Conservation (phyloP, 2,329 filamentous ascomycete genomes). For the Delphinella strobiligena region DNA sequence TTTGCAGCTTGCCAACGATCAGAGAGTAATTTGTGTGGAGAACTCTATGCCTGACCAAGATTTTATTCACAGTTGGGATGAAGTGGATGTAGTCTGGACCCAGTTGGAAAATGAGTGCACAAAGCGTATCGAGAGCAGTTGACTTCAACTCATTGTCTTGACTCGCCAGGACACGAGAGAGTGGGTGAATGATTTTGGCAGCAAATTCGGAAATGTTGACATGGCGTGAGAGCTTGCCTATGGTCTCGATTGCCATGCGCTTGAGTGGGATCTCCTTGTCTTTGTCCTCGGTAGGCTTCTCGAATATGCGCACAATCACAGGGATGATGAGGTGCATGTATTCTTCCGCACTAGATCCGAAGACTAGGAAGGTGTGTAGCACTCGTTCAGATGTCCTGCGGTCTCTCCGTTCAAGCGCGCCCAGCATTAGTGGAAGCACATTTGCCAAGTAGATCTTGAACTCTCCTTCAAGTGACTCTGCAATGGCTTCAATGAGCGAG, state of each 20-base stretch:
- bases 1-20: slow-evolving; percentile 82
- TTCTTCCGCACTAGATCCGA: slow-evolving; percentile 89
- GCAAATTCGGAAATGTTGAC: slow-evolving; percentile 97
- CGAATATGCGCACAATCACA: slow-evolving; percentile 86
- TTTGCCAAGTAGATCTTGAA: slow-evolving; percentile 93
- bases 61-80: slow-evolving; percentile 82
- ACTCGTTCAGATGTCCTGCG: slow-evolving; percentile 80
- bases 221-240: slow-evolving; percentile 86
- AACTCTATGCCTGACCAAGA: slow-evolving; percentile 65
- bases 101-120: slow-evolving; percentile 88
- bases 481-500: slow-evolving; percentile 84
- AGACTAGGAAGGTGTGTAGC: slow-evolving; percentile 88
- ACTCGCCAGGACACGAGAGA: slow-evolving; percentile 68
- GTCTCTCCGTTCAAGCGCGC: slow-evolving; percentile 73
- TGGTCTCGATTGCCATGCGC: slow-evolving; percentile 84
- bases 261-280: slow-evolving; percentile 46
- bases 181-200: slow-evolving; percentile 87
- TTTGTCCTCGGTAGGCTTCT: slow-evolving; percentile 58
- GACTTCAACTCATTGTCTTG: slow-evolving; percentile 62
- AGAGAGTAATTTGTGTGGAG: slow-evolving; percentile 91
- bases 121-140: slow-evolving; percentile 84
- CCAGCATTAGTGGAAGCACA: slow-evolving; percentile 84
- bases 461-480: slow-evolving; percentile 85
- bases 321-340: slow-evolving; percentile 99
- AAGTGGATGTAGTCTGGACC: slow-evolving; percentile 94